Percentiles rank a stretch among this genome's conserved stretches.
Conservation (phyloP, 2,329 filamentous ascomycete species). For the Neodidymelliopsis sp. region DNA sequence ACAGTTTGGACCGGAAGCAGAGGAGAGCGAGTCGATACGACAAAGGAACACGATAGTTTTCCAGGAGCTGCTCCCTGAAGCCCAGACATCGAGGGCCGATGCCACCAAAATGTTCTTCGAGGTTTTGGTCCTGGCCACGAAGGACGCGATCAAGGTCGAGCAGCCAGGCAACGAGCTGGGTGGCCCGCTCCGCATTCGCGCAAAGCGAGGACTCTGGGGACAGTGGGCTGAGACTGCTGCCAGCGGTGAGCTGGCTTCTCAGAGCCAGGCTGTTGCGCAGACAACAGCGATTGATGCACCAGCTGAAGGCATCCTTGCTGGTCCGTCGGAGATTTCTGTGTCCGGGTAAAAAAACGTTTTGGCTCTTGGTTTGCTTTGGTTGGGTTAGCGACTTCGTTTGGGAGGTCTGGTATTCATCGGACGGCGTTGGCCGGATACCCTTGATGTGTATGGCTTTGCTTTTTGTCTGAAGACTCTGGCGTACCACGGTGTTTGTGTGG, state of each 20-base stretch:
- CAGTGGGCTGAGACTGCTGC: conserved; percentile 80
- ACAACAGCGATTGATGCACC: conserved; percentile 27
- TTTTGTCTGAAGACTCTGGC: conserved; percentile 19
- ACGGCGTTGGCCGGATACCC: conserved; percentile 47
- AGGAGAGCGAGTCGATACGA: conserved; percentile 71
- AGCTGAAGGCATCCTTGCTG: conserved; percentile 31
- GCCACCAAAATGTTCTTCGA: conserved; percentile 99
- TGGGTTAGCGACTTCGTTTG: conserved; percentile 21
- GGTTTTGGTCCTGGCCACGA: conserved; percentile 91
- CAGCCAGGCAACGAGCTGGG: conserved; percentile 76
- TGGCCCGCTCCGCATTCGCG: conserved; percentile 80
- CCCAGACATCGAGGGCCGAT: conserved; percentile 81
- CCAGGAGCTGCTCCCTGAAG: conserved; percentile 87
- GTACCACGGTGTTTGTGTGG: conserved; percentile 27
- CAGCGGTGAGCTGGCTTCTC: conserved; percentile 36
- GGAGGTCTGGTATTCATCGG: conserved; percentile 25
- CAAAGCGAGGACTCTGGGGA: conserved; percentile 96
- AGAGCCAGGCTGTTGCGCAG: conserved; percentile 29
- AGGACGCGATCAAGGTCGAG: conserved; percentile 97
- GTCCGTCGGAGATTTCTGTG: conserved; percentile 30
- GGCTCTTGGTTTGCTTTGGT: conserved; percentile 10
- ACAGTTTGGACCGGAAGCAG: conserved; percentile 78
- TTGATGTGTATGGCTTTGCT: conserved; percentile 30
- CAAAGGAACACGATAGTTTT: conserved; percentile 82
- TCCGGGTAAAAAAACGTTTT: conserved; percentile 27